phyloP scores from a whole-genome alignment of 2,329 filamentous ascomycete species.

The Botrytis deweyae region DNA sequence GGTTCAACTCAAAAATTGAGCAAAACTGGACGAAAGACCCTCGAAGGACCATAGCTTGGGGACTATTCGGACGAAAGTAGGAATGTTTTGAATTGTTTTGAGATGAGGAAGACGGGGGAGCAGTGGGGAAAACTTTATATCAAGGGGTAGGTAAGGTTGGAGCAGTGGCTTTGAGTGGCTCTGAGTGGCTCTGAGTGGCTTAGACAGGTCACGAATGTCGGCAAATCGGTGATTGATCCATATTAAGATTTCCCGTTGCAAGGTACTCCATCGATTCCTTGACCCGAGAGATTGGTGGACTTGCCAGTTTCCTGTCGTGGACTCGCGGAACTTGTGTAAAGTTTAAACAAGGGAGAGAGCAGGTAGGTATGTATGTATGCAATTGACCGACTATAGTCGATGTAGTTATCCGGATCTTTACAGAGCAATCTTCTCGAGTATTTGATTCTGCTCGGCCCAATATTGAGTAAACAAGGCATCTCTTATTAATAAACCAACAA shows the following conservation, averaged over 20 bases:
- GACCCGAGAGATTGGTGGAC: neutral
- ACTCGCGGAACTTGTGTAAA: neutral
- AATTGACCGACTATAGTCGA: neutral
- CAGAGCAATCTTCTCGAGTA: neutral
- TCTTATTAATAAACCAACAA: neutral
- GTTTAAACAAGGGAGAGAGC: neutral
- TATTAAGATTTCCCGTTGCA: slow-evolving; percentile 5
- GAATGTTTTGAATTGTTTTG: neutral
- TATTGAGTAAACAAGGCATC: neutral
- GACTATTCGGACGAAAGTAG: neutral
- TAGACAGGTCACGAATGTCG: neutral
- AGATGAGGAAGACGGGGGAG: neutral
- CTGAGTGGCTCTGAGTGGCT: neutral
- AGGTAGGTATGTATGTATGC: neutral
- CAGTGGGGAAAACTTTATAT: slow-evolving; percentile 2
- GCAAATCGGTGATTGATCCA: slow-evolving; percentile 9
- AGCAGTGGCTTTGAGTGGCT: neutral
- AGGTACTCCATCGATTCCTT: neutral
- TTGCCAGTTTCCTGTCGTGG: neutral
- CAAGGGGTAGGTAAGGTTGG: neutral
- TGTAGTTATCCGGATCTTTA: neutral
- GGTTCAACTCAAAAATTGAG: slow-evolving; percentile 3
- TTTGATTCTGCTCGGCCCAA: neutral
- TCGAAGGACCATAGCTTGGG: neutral
- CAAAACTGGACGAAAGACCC: neutral